Base-by-base conservation (phyloP, 2,329 filamentous ascomycete genomes). In the Shiraia bambusicola region DNA sequence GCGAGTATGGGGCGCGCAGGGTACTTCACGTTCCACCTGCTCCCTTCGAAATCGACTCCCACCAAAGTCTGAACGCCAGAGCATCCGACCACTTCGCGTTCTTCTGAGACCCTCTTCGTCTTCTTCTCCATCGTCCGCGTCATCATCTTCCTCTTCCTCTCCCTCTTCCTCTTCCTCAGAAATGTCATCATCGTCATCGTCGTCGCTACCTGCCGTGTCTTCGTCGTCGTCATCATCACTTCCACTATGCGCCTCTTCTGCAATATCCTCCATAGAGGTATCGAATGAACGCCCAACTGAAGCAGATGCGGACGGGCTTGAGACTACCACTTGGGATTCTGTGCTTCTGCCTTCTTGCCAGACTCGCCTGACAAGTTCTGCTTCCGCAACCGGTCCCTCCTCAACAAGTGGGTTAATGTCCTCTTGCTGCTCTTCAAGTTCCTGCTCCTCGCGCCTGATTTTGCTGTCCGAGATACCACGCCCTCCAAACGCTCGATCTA, bases 401-500 rank as follows among this genome's bases (percentile, higher is more conserved):
- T 76, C 71, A 29, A 71, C 69, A 27, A 73, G 63, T 1, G 71
- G 56, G 44, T 76, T 69, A 15, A 79, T 71, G 33, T 79, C 73
- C 39, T 75, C 70, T 47, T 77, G 74, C 8, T 52, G 55, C 30
- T 59, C 58, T 15, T 45, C 58, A 19, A 69, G 32, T 6, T 63
- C 54, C 32, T 66, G 65, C 49, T 79, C 77, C 42, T 72, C 67
- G 1, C 65, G 68, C 33, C 34, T 70, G 52, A 47, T 71, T 56
- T 15, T 61, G 9, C 53, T 63, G 28, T 76, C 54, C 2, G 68
- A 64, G 10, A 73, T 69, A 5, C 76, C 76, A n/a, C 78, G 61
- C 0, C 82, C 82, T 24, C 82, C 81, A 64, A 83, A 85, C 3
- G 80, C 79, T 24, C 74, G 73, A 55, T 83, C 81, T 14, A 82